Percentiles rank a stretch among this genome's conserved stretches.
phyloP scores from a whole-genome alignment of 2,329 filamentous ascomycete genomes.

The Epichloe sp. region DNA sequence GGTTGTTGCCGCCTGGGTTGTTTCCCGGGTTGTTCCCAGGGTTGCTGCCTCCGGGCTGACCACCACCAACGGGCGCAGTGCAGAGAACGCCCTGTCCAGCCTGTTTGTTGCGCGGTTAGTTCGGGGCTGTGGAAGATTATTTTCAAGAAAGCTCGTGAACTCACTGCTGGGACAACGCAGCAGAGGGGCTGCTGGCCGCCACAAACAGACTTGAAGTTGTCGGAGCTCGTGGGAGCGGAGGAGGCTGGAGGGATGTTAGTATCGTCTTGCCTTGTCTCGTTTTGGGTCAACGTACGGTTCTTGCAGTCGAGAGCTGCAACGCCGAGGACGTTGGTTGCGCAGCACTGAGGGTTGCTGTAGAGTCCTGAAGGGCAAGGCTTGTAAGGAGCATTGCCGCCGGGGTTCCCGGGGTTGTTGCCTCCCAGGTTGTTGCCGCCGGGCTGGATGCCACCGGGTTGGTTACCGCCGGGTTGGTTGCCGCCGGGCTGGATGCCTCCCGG shows the following conservation, averaged over 20 bases:
- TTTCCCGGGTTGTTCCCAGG: not conserved
- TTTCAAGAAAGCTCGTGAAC: not conserved
- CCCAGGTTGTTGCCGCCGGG: not conserved
- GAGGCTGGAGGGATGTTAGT: not conserved
- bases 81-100: too few species aligned
- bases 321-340: slow-evolving; percentile 6
- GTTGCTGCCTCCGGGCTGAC: not conserved
- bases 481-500: not conserved
- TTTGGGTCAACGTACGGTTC: slow-evolving; percentile 4
- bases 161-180: slow-evolving; percentile 1
- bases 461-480: not conserved
- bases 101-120: too few species aligned
- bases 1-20: not conserved
- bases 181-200: not conserved
- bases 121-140: too few species aligned
- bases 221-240: not conserved
- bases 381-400: not conserved
- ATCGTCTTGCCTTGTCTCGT: not conserved
- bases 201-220: not conserved
- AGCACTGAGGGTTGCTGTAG: slow-evolving; percentile 7
- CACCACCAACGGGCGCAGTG: not conserved
- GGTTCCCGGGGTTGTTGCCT: not conserved
- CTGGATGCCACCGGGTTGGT: not conserved
- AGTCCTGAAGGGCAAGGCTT: slow-evolving; percentile 4
- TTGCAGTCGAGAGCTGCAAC: slow-evolving; percentile 6